Evolutionary conservation across 768 basidiomycete species (phyloP).

Genomic region (Austroboletus festivus): DNA sequence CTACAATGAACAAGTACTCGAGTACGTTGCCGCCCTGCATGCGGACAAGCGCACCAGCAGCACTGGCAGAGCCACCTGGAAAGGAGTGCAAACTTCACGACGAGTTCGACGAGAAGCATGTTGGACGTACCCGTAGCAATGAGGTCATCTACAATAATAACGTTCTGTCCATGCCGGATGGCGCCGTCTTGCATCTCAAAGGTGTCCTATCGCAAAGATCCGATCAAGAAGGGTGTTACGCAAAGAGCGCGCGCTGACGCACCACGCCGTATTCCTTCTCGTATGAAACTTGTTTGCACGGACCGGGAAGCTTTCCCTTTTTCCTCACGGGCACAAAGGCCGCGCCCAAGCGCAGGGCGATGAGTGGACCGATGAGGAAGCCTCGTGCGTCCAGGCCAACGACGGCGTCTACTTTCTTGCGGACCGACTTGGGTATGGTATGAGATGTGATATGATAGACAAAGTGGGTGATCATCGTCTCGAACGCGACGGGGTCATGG

Average conservation of each 20-base stretch:
- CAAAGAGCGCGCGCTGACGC: slow-evolving; percentile 24
- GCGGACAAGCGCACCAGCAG: slow-evolving; percentile 84
- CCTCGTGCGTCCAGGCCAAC: slow-evolving; percentile 96
- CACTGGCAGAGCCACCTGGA: slow-evolving; percentile 87
- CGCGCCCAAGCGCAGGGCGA: slow-evolving; percentile 87
- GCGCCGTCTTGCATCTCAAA: slow-evolving; percentile 94
- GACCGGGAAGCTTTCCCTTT: slow-evolving; percentile 90
- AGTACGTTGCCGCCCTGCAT: slow-evolving; percentile 81
- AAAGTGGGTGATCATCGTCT: slow-evolving; percentile 87
- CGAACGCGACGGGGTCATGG: slow-evolving; percentile 80
- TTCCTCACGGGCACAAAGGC: slow-evolving; percentile 97
- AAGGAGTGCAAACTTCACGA: slow-evolving; percentile 6
- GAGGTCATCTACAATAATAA: slow-evolving; percentile 89
- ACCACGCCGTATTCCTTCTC: slow-evolving; percentile 94
- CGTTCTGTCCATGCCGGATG: slow-evolving; percentile 77
- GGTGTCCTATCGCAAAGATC: slow-evolving; percentile 56
- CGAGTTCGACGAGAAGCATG: not conserved
- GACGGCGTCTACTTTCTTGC: slow-evolving; percentile 81
- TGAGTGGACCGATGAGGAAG: slow-evolving; percentile 89
- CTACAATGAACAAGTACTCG: slow-evolving; percentile 94
- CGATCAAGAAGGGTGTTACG: slow-evolving; percentile 1
- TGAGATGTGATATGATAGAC: slow-evolving; percentile 80
- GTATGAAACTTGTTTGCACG: slow-evolving; percentile 70
- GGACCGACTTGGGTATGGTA: slow-evolving; percentile 58
- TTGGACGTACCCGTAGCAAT: slow-evolving; percentile 82